phyloP scores from a whole-genome alignment of 2,329 filamentous ascomycete genomes.

The Leptographium radiaticola region DNA sequence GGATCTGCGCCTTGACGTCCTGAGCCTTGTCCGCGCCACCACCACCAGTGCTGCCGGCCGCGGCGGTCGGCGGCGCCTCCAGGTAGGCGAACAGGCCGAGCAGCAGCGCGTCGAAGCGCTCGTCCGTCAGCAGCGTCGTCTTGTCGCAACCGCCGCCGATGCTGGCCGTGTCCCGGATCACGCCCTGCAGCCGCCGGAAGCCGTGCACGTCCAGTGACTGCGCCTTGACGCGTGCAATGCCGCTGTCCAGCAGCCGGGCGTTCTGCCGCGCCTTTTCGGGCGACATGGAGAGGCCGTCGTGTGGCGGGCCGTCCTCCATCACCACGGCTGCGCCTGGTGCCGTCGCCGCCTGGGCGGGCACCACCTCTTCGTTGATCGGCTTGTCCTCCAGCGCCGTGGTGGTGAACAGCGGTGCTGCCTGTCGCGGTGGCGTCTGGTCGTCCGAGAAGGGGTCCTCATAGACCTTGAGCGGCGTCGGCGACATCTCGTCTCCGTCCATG shows the following conservation, averaged over 20 bases:
- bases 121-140: constrained; percentile 40
- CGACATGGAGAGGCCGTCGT: constrained; percentile 14
- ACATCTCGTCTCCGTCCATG: constrained; percentile 12
- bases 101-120: constrained; percentile 56
- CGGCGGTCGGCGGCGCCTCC: constrained; percentile 42
- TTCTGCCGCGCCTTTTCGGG: constrained; percentile 45
- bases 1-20: constrained; percentile 61
- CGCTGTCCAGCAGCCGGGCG: constrained; percentile 55
- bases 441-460: constrained; percentile 50
- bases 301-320: constrained; percentile 9
- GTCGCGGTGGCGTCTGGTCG: constrained; percentile 32
- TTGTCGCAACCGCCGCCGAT: background rate
- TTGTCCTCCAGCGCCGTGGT: constrained; percentile 44
- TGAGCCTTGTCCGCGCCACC: constrained; percentile 46
- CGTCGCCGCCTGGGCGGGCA: background rate
- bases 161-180: constrained; percentile 43
- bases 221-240: constrained; percentile 58
- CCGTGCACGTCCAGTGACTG: constrained; percentile 68
- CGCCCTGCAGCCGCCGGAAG: constrained; percentile 64
- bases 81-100: constrained; percentile 59
- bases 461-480: constrained; percentile 34
- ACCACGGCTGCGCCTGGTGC: background rate
- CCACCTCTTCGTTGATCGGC: constrained; percentile 43
- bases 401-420: constrained; percentile 28
- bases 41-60: constrained; percentile 18